Base-by-base conservation (phyloP, 371 early-diverging fungal species). In the Mucor mucedo region DNA sequence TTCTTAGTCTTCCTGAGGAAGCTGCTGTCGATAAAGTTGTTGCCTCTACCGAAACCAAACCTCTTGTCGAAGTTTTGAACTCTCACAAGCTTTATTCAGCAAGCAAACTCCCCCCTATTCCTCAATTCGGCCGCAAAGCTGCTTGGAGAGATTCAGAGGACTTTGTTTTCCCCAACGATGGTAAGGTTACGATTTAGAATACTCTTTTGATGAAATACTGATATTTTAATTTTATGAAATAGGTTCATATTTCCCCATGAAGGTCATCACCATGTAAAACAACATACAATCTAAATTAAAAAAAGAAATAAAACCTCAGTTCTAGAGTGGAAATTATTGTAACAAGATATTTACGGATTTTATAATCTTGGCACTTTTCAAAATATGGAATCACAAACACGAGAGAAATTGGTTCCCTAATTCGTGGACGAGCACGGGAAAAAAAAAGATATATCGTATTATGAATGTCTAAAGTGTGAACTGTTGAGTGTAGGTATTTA, bases 111-210 rank as follows among this genome's bases (percentile, higher is more conserved):
- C 67, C 80, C 40, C 83, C 83, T 53, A 66, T 70, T 29, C 79
- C 83, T 48, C 69, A 53, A 58, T 82, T 79, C 75, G 78, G 78
- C 21, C 63, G 60, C 50, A 59, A 71, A 62, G 33, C 66, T n/a
- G 62, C 65, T 35, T 82, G 83, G 83, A 78, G 75, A 66, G 63
- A 57, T 7, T 79, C 80, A 40, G 70, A 72, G 57, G 83, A 82
- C 56, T 78, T 76, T 55, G 55, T 77, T 41, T 73, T 63, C 63
- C 79, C 80, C 41, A 76, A 78, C 32, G 78, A 79, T 69, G 79
- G 82, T 82, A 77, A 73, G 63, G 11, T 10, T 28, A 21, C 29
- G 5, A 44, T 13, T 6, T 33, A 27, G 13, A 13, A 39, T 27
- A 14, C 11, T 42, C 4, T 42, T n/a, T 47, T 2, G 21, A 30